phyloP scores from a whole-genome alignment of 2,329 filamentous ascomycete genomes.

The Colletotrichum tofieldiae region DNA sequence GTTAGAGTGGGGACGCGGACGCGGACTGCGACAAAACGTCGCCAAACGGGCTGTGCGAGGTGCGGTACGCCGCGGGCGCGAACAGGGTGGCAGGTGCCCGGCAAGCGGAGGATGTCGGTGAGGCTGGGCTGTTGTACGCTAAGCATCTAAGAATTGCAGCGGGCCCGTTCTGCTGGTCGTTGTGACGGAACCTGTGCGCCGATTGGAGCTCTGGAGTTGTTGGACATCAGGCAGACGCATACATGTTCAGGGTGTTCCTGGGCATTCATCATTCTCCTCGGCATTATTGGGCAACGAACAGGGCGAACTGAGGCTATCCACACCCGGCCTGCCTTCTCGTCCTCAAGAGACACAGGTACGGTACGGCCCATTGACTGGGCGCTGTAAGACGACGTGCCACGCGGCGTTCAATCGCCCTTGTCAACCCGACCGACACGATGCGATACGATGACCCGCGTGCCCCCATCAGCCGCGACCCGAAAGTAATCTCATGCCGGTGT shows the following conservation, averaged over 20 bases:
- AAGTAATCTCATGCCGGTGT: neutral
- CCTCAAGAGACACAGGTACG: neutral
- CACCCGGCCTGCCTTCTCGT: neutral
- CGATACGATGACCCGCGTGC: conserved; percentile 1
- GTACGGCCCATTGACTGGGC: neutral
- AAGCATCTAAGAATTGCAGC: neutral
- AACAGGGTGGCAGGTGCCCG: conserved; percentile 27
- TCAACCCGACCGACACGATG: neutral
- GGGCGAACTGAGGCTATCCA: neutral
- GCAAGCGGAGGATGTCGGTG: conserved; percentile 12
- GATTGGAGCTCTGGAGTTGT: neutral
- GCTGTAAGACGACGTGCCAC: neutral
- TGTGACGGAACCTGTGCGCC: neutral
- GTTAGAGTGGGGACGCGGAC: conserved; percentile 6
- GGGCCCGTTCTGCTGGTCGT: neutral
- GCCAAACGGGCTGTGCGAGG: conserved; percentile 32
- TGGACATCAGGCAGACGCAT: neutral
- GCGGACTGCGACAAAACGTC: conserved; percentile 17
- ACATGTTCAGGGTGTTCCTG: no score
- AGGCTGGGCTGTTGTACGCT: conserved; percentile 20
- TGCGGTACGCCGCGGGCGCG: conserved; percentile 29
- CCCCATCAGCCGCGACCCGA: neutral
- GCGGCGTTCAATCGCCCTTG: neutral
- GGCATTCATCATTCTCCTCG: neutral
- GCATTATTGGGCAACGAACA: neutral